Conservation (phyloP, 495 filamentous ascomycete species). For the Neurospora tetrasperma region DNA sequence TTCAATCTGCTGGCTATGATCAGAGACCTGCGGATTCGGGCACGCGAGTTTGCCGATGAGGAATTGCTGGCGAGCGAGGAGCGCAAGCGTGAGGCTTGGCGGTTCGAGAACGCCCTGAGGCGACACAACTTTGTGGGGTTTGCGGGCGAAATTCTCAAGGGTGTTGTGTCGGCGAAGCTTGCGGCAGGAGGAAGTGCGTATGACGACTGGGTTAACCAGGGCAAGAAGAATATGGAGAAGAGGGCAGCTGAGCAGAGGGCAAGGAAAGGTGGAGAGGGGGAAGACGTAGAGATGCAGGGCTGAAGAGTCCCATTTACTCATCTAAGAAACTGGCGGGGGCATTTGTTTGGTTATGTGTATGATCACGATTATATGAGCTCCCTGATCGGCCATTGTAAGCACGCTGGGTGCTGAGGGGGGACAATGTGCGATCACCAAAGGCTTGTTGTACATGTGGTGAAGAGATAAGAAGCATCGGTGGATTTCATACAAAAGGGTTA, state of each 20-base stretch:
- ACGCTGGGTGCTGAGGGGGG: not conserved
- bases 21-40: conserved; percentile 62
- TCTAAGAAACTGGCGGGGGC: too few species aligned
- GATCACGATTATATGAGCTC: not conserved
- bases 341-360: not conserved
- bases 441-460: not conserved
- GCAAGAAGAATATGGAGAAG: conserved; percentile 58
- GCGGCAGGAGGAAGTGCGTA: conserved; percentile 53
- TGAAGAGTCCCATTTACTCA: conserved; percentile 4
- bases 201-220: conserved; percentile 68
- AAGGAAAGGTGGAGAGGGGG: conserved; percentile 22
- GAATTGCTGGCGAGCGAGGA: conserved; percentile 73
- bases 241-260: conserved; percentile 44
- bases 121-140: conserved; percentile 96
- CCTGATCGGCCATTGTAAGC: not conserved
- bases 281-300: conserved; percentile 36
- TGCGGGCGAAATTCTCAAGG: conserved; percentile 81
- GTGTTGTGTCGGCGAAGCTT: conserved; percentile 63
- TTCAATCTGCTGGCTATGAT: conserved; percentile 96
- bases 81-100: conserved; percentile 75
- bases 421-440: not conserved
- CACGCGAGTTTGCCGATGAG: conserved; percentile 70
- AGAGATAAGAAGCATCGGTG: too few species aligned
- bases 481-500: not conserved
- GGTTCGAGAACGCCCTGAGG: conserved; percentile 90